Percentiles rank a stretch among this genome's conserved stretches.
phyloP scores from a whole-genome alignment of 768 basidiomycete genomes.

The Pisolithus orientalis region DNA sequence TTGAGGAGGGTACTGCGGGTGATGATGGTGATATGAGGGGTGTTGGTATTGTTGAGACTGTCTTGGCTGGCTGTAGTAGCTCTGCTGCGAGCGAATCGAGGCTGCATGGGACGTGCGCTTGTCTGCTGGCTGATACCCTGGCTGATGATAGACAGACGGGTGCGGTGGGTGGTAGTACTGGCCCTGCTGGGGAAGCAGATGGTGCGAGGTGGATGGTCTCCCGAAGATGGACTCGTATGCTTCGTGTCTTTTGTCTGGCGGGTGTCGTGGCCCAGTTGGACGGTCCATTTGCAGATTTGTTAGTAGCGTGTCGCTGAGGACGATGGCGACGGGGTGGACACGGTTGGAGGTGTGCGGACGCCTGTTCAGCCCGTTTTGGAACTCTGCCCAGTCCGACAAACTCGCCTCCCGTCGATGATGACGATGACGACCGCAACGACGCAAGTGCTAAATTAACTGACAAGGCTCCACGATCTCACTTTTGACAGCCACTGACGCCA shows the following conservation, averaged over 20 bases:
- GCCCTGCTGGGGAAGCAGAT: constrained; percentile 22
- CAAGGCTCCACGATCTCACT: too few species aligned
- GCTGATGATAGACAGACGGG: constrained; percentile 14
- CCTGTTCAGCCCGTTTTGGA: too few species aligned
- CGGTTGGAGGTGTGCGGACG: too few species aligned
- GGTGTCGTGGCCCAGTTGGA: constrained; percentile 51
- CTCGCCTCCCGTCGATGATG: too few species aligned
- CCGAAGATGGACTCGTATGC: constrained; percentile 90
- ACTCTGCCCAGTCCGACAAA: too few species aligned
- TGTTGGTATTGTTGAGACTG: constrained; percentile 30
- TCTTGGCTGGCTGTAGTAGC: constrained; percentile 21
- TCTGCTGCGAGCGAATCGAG: constrained; percentile 27
- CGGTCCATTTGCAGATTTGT: constrained; percentile 34
- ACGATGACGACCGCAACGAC: too few species aligned
- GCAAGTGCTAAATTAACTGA: too few species aligned
- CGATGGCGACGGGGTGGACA: too few species aligned
- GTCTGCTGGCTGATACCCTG: constrained; percentile 36
- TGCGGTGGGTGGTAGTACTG: constrained; percentile 11
- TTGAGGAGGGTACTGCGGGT: constrained; percentile 9
- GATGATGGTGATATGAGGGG: constrained; percentile 9
- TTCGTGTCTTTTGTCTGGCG: constrained; percentile 64
- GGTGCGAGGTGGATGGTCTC: constrained; percentile 56
- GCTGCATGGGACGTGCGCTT: constrained; percentile 43
- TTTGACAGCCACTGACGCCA: too few species aligned
- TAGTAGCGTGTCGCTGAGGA: too few species aligned